Conservation (phyloP, 805 yeast species). For the Myxozyma monticola region DNA sequence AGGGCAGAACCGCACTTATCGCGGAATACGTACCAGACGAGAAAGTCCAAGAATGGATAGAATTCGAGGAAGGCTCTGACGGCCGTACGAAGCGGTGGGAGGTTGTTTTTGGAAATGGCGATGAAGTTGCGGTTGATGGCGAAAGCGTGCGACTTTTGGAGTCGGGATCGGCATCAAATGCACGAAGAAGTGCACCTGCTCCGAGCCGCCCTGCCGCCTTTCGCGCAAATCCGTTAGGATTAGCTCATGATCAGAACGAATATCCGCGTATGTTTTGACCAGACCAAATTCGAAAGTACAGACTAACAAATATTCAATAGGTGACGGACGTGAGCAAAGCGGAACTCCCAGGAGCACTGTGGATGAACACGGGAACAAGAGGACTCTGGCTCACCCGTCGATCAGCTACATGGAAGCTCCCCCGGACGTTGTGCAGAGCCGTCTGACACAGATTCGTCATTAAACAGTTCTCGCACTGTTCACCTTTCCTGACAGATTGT, state of each 20-base stretch:
- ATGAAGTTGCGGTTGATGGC: not conserved
- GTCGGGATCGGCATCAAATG: conserved; percentile 3
- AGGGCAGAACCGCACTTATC: conserved; percentile 11
- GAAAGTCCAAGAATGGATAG: conserved; percentile 19
- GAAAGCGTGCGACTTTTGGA: conserved; percentile 9
- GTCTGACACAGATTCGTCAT: too few species aligned
- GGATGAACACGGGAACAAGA: not conserved
- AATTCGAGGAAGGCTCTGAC: conserved; percentile 14
- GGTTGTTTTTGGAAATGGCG: conserved; percentile 13
- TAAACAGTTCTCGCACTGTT: too few species aligned
- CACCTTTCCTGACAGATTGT: too few species aligned
- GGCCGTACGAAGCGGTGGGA: conserved; percentile 19
- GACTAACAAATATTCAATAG: not conserved
- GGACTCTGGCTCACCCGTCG: conserved; percentile 13
- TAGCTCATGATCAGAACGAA: conserved; percentile 7
- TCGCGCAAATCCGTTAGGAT: conserved; percentile 11
- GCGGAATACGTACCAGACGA: conserved; percentile 21
- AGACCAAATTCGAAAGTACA: not conserved
- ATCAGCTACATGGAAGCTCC: conserved; percentile 23
- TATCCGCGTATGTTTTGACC: not conserved
- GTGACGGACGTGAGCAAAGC: not conserved
- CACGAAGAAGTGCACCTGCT: not conserved
- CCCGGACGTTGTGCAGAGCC: conserved; percentile 7
- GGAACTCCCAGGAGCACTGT: not conserved
- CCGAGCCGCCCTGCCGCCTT: not conserved